Evolutionary conservation across 139 green algal species (phyloP), one percentile per base, ranked within the genome.

Genomic region (Nannochloris sp.): DNA sequence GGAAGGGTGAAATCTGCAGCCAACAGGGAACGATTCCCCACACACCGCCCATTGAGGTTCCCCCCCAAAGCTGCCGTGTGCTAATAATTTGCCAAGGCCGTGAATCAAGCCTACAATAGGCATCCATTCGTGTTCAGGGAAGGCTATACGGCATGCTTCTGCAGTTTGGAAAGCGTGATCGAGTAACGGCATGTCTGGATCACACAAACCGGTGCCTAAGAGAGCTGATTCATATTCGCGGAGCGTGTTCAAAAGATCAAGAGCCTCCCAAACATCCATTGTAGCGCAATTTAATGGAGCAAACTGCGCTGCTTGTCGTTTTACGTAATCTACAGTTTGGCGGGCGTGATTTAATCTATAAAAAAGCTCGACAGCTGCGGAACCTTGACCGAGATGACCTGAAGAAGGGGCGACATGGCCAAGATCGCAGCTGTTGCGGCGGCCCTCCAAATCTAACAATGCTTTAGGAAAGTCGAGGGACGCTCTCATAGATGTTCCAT

Each of bases 41-140:
- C 83, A 89, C 6, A 94, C 79, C 0, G 87, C 86, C 87, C 87
- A 96, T 68, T 92, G 83, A 4, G 89, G 89, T 76, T 95, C 79
- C 1, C 19, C 58, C 29, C 86, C 89, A 55, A 89, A 89, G 67
- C 42, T 67, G 2, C 53, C 55, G 71, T 95, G 89, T n/a, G 81
- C 76, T 48, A 95, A 80, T 64, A 95, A 76, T 71, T 92, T 94
- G 54, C 89, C 89, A 34, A 95, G 71, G 27, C 76, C 69, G 54
- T 92, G 84, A 6, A 95, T 76, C 35, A 95, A 77, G 29, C 88
- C 89, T 30, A 87, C 83, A 33, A 96, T 65, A 30, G 84, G 80
- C 76, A 95, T 77, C 82, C 82, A 96, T 47, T 91, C 83, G 56
- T 85, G 72, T 7, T 90, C 77, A 1, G 89, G 89, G 64, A 85